Conservation (phyloP, 345 rosid genomes). For the Acer negundo region DNA sequence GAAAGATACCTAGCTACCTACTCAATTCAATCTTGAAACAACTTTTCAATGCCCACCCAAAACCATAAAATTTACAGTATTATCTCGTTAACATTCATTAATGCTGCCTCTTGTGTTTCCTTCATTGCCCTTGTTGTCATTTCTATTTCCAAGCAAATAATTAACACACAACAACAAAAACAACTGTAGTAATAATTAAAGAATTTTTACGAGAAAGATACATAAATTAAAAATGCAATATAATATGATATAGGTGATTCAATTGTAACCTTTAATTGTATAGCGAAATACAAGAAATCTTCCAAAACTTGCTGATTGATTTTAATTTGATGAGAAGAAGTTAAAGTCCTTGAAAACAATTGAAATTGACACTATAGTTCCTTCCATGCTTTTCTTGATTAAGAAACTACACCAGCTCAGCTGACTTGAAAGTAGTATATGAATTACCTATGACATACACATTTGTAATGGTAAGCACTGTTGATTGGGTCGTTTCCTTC, state of each 20-base stretch:
- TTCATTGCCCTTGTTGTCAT: background rate
- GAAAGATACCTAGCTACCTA: background rate
- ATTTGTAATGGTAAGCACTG: conserved; percentile 88
- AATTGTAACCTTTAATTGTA: background rate
- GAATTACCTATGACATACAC: conserved; percentile 74
- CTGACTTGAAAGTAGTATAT: conserved; percentile 1
- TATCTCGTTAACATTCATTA: background rate
- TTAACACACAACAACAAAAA: no score
- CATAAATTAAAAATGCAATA: background rate
- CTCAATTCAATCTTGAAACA: background rate
- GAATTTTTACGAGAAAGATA: background rate
- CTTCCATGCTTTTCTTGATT: conserved; percentile 10
- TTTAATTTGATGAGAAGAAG: background rate
- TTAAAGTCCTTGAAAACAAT: background rate
- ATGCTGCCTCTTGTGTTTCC: background rate
- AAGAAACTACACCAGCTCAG: background rate
- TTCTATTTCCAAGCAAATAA: background rate
- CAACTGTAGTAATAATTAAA: no score
- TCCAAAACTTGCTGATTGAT: background rate
- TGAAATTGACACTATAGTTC: background rate
- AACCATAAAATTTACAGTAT: background rate
- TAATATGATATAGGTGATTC: background rate
- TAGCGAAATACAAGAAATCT: background rate
- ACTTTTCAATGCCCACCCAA: background rate
- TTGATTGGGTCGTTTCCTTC: conserved; percentile 93